Conservation (phyloP, 345 rosid genomes). For the Salix exigua region DNA sequence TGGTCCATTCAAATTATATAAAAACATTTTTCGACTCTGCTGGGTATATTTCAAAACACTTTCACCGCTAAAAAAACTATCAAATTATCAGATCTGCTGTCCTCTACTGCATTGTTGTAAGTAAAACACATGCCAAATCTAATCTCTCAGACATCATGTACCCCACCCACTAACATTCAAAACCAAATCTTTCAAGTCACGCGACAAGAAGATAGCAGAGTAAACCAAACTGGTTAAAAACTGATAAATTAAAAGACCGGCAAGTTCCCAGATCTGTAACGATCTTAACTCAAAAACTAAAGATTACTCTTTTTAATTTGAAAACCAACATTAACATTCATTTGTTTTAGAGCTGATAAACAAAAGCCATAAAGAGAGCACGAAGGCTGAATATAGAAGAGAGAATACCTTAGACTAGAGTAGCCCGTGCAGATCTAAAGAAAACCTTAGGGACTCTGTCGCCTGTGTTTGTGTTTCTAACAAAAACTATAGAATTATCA, state of each 20-base stretch:
- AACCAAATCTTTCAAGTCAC: not conserved
- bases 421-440: not conserved
- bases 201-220: not conserved
- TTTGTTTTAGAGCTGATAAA: not conserved
- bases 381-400: not conserved
- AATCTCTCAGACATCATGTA: not conserved
- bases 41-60: not conserved
- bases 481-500: not conserved
- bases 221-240: not conserved
- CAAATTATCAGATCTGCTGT: constrained; percentile 9
- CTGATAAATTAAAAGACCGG: not conserved
- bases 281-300: not conserved
- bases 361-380: not conserved
- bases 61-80: not conserved
- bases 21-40: not conserved
- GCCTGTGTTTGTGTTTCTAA: not conserved
- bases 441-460: not conserved
- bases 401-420: not conserved
- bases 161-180: not conserved
- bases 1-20: not conserved
- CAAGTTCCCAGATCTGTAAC: constrained; percentile 9
- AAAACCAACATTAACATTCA: not conserved
- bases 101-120: not conserved
- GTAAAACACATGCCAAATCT: not conserved
- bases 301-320: not conserved